A percentile compares a stretch with the other conserved stretches of the same genome.
phyloP scores from a whole-genome alignment of 2,329 filamentous ascomycete genomes.

The Biscogniauxia mediterranea region DNA sequence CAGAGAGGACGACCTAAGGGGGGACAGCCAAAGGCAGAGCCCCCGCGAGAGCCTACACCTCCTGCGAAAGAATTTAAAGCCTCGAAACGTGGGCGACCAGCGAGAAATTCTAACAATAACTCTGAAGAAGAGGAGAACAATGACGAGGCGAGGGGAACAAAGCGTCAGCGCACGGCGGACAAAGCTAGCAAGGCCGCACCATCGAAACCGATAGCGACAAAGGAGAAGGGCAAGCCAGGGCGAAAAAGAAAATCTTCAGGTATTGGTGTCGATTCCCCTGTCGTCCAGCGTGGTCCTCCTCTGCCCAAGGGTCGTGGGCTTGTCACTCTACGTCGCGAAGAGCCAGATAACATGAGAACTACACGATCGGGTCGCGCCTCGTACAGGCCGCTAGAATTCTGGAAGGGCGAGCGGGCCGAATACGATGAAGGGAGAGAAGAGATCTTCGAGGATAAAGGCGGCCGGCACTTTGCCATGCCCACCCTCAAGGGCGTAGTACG shows the following conservation, averaged over 20 bases:
- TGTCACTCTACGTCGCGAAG: conserved; percentile 49
- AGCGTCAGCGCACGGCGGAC: conserved; percentile 25
- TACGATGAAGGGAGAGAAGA: conserved; percentile 61
- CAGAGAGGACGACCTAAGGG: conserved; percentile 29
- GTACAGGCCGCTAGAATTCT: conserved; percentile 76
- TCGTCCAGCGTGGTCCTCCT: conserved; percentile 53
- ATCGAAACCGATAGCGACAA: conserved; percentile 22
- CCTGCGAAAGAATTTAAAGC: conserved; percentile 20
- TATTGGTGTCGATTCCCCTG: conserved; percentile 45
- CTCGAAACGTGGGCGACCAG: conserved; percentile 22
- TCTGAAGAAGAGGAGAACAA: conserved; percentile 20
- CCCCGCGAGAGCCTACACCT: conserved; percentile 11
- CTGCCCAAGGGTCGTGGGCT: conserved; percentile 55
- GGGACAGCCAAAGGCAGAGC: conserved; percentile 13
- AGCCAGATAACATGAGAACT: conserved; percentile 50
- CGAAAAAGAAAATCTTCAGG: conserved; percentile 39
- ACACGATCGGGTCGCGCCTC: conserved; percentile 78
- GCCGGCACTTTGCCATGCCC: conserved; percentile 57
- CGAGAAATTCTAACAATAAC: conserved; percentile 16
- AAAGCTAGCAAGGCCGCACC: conserved; percentile 20
- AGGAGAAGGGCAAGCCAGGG: conserved; percentile 32
- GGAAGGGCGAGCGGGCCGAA: conserved; percentile 79
- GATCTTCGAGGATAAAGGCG: conserved; percentile 39
- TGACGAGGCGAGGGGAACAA: conserved; percentile 22
- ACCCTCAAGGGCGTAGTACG: conserved; percentile 77